Conservation (phyloP, 2,329 filamentous ascomycete species). For the Leptosphaerulina australis region DNA sequence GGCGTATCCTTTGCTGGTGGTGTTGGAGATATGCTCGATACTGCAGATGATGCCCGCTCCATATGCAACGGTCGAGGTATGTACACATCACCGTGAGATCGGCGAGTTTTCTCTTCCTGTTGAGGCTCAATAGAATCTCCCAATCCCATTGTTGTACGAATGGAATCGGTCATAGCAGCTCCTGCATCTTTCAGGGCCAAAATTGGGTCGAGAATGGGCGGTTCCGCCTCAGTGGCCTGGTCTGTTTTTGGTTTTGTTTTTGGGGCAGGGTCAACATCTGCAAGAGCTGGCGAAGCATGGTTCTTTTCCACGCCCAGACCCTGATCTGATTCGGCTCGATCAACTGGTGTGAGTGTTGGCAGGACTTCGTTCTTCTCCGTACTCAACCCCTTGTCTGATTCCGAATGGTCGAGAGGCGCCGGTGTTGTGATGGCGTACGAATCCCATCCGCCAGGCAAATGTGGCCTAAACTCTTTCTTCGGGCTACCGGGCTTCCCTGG, state of each 20-base stretch:
- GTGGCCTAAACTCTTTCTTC: slow-evolving; percentile 54
- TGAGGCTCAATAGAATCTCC: slow-evolving; percentile 27
- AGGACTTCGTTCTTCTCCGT: slow-evolving; percentile 6
- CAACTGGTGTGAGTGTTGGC: slow-evolving; percentile 37
- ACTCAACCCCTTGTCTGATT: slow-evolving; percentile 37
- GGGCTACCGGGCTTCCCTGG: slow-evolving; percentile 46
- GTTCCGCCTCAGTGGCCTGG: slow-evolving; percentile 29
- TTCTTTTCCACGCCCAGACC: slow-evolving; percentile 24
- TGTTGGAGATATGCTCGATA: slow-evolving; percentile 52
- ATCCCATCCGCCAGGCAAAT: slow-evolving; percentile 61
- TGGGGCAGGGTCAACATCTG: slow-evolving; percentile 42
- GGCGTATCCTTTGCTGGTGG: slow-evolving; percentile 55
- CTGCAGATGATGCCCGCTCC: slow-evolving; percentile 45
- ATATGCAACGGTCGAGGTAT: slow-evolving; percentile 47
- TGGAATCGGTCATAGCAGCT: slow-evolving; percentile 55
- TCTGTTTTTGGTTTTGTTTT: slow-evolving; percentile 48
- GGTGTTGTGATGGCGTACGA: slow-evolving; percentile 53
- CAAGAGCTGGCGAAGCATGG: slow-evolving; percentile 24
- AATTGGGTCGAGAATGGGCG: slow-evolving; percentile 43
- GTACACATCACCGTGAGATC: slow-evolving; percentile 43
- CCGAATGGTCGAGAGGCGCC: slow-evolving; percentile 39
- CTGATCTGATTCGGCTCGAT: slow-evolving; percentile 34
- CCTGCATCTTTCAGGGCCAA: slow-evolving; percentile 55
- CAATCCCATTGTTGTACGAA: slow-evolving; percentile 49
- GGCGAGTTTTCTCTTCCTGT: slow-evolving; percentile 12